A percentile compares a stretch with the other conserved stretches of the same genome.
Conservation (phyloP, 108 stramenopile species). For the Cyclotella baltica region DNA sequence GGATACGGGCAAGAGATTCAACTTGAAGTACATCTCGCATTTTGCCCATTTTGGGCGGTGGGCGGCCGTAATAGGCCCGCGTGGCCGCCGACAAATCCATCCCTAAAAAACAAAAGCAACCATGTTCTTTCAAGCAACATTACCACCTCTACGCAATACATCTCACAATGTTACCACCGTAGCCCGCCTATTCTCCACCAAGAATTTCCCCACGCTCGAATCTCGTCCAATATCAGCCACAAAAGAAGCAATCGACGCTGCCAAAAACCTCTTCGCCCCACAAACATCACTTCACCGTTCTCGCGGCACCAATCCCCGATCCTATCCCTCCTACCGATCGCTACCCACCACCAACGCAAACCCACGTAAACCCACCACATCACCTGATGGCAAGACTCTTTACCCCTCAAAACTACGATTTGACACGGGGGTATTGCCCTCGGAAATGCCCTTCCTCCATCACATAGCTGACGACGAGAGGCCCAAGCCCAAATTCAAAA, state of each 20-base stretch:
- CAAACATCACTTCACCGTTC: constrained; percentile 25
- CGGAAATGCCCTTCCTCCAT: constrained; percentile 52
- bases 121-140: constrained; percentile 5
- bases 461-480: constrained; percentile 24
- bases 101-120: not conserved
- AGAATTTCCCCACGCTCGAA: constrained; percentile 1
- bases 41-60: too few relatives aligned
- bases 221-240: constrained; percentile 5
- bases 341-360: constrained; percentile 14
- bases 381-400: constrained; percentile 37
- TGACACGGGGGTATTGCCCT: constrained; percentile 43
- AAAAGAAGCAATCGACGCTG: constrained; percentile 28
- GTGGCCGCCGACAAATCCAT: too few relatives aligned
- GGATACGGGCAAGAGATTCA: too few relatives aligned
- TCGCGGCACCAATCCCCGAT: constrained; percentile 24
- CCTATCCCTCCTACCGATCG: constrained; percentile 39
- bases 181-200: not conserved
- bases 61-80: too few relatives aligned
- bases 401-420: constrained; percentile 51
- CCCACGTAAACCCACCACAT: constrained; percentile 17
- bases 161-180: not conserved
- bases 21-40: too few relatives aligned
- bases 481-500: constrained; percentile 75
- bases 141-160: constrained; percentile 7
- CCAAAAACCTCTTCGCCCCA: constrained; percentile 25